These are phyloP conservation scores for Saraca asoca DNA, from an alignment of 331 rosid genomes.

Conservation along the genomic window DNA sequence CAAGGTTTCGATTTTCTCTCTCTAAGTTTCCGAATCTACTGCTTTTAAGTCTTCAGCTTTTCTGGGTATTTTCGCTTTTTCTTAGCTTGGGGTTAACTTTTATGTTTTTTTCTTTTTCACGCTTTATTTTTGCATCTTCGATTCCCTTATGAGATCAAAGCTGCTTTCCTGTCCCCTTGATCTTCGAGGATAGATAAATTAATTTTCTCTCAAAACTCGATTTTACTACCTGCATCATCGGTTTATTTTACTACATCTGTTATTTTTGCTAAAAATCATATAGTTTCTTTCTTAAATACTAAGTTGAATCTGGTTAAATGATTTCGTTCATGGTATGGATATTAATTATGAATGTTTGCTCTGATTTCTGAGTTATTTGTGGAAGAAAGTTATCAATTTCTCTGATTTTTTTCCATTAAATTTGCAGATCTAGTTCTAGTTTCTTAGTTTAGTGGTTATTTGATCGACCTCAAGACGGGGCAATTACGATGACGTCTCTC, in stretches of 20 bases:
- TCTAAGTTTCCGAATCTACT: conserved; percentile 57
- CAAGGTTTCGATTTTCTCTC: conserved; percentile 43
- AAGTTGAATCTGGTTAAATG: conserved; percentile 35
- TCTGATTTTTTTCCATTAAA: not conserved
- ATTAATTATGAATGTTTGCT: conserved; percentile 28
- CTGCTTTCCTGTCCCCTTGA: conserved; percentile 59
- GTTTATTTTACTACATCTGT: not conserved
- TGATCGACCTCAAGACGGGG: conserved; percentile 51
- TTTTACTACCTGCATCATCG: conserved; percentile 42
- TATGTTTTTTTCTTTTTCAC: conserved; percentile 1
- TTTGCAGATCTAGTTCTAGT: conserved; percentile 72
- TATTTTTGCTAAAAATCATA: not conserved
- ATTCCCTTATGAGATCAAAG: conserved; percentile 58
- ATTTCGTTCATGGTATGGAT: conserved; percentile 49
- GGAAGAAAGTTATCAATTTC: conserved; percentile 29
- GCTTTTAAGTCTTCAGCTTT: conserved; percentile 45
- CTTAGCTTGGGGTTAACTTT: conserved; percentile 27
- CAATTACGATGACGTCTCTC: conserved; percentile 80
- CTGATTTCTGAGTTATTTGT: conserved; percentile 31
- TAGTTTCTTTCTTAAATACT: conserved; percentile 40
- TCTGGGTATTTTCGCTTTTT: conserved; percentile 34
- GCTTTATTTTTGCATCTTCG: conserved; percentile 66
- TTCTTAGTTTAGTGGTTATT: conserved; percentile 44
- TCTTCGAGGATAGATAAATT: conserved; percentile 39
- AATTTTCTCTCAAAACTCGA: conserved; percentile 18